phyloP scores from a whole-genome alignment of 2,329 filamentous ascomycete species.

The Talaromyces sp. region DNA sequence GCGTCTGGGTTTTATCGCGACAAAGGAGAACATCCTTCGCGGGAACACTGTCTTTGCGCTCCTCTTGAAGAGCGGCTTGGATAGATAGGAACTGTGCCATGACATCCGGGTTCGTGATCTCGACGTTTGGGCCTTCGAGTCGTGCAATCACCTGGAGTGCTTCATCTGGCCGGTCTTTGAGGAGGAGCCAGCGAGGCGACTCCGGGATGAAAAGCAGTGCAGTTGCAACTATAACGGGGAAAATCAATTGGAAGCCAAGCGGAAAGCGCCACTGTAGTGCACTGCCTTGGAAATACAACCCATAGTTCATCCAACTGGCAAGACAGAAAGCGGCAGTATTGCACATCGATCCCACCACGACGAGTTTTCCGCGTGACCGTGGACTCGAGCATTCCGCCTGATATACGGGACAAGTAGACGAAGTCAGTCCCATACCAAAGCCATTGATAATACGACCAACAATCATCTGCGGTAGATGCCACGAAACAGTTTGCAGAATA shows the following conservation, averaged over 20 bases:
- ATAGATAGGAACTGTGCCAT: conserved; percentile 12
- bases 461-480: background rate
- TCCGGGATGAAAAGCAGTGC: background rate
- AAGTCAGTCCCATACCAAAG: conserved; percentile 2
- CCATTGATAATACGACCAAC: background rate
- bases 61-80: conserved; percentile 27
- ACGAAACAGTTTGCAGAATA: background rate
- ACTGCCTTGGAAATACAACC: background rate
- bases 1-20: conserved; percentile 38
- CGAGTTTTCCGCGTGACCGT: background rate
- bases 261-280: conserved; percentile 13
- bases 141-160: conserved; percentile 8
- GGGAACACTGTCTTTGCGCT: conserved; percentile 30
- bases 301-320: conserved; percentile 4
- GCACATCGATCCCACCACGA: conserved; percentile 20
- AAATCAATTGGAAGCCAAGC: conserved; percentile 19
- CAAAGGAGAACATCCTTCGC: conserved; percentile 27
- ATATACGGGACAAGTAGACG: conserved; percentile 9
- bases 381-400: conserved; percentile 2
- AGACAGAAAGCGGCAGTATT: conserved; percentile 20
- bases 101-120: conserved; percentile 17
- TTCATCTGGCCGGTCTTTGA: conserved; percentile 4
- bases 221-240: background rate
- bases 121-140: conserved; percentile 10
- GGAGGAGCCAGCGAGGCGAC: background rate